Percentiles rank a stretch among this genome's conserved stretches.
phyloP scores from a whole-genome alignment of 192 early-diverging fungal species.

The Rhizophagus sp. region DNA sequence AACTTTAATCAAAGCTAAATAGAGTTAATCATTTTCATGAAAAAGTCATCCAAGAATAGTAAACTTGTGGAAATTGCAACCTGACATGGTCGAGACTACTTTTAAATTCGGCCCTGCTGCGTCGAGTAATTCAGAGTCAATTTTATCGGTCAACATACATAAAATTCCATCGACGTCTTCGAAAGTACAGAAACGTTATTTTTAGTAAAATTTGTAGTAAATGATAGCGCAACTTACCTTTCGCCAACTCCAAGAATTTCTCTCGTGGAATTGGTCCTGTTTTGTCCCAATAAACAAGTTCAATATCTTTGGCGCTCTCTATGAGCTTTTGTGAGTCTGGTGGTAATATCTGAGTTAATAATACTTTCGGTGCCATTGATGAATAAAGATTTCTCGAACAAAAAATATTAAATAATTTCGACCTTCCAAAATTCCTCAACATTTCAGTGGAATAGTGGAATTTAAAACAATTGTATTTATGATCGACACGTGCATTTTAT shows the following conservation, averaged over 20 bases:
- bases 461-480: too few relatives aligned
- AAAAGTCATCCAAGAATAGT: background rate
- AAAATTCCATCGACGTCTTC: constrained; percentile 58
- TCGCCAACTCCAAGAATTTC: constrained; percentile 47
- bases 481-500: too few relatives aligned
- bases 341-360: constrained; percentile 56
- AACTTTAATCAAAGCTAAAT: constrained; percentile 39
- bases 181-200: constrained; percentile 8
- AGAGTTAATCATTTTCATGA: background rate
- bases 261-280: constrained; percentile 48
- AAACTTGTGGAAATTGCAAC: constrained; percentile 2
- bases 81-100: constrained; percentile 73
- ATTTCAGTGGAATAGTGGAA: background rate
- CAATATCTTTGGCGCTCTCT: constrained; percentile 44
- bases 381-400: background rate
- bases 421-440: background rate
- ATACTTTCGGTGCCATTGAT: constrained; percentile 24
- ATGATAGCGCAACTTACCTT: constrained; percentile 31
- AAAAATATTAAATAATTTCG: background rate
- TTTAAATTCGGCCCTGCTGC: constrained; percentile 66
- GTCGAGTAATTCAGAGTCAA: constrained; percentile 69
- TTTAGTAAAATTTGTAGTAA: background rate
- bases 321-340: constrained; percentile 48
- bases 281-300: constrained; percentile 60
- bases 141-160: constrained; percentile 71